Evolutionary conservation across 306 rosid species (phyloP).

Genomic region (Macrotyloma uniflorum): DNA sequence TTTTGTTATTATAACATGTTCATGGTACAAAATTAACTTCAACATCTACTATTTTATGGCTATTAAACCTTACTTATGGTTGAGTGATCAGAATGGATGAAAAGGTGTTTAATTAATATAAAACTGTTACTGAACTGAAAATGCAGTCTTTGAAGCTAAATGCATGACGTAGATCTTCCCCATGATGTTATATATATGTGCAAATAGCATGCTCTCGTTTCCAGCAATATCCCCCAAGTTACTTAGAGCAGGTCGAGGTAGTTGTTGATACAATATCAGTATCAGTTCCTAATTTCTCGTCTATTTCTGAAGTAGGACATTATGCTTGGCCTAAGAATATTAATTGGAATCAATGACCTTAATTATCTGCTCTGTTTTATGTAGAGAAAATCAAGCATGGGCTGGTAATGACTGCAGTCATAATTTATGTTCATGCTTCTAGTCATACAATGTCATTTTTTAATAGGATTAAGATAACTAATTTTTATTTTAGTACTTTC

Average conservation of each 20-base stretch:
- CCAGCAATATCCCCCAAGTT: background rate
- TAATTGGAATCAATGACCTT: background rate
- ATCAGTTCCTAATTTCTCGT: background rate
- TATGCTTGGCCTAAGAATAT: constrained; percentile 5
- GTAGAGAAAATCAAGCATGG: background rate
- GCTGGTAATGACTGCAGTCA: constrained; percentile 5
- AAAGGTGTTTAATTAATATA: background rate
- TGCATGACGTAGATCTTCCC: constrained; percentile 20
- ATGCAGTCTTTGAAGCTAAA: constrained; percentile 8
- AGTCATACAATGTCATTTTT: background rate
- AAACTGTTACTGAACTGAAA: constrained; percentile 8
- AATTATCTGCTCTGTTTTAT: background rate
- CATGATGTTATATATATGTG: background rate
- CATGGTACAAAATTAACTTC: background rate
- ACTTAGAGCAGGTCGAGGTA: background rate
- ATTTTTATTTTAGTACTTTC: background rate
- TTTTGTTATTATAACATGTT: background rate
- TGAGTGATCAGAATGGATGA: background rate
- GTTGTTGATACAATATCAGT: background rate
- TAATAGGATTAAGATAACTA: background rate
- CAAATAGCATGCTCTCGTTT: background rate
- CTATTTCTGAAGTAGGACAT: background rate
- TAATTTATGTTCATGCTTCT: background rate
- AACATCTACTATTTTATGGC: background rate
- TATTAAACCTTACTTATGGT: constrained; percentile 10